Evolutionary conservation across 768 basidiomycete genomes (phyloP), one percentile per base, ranked within the genome.

Genomic region (Amanita rubescens): DNA sequence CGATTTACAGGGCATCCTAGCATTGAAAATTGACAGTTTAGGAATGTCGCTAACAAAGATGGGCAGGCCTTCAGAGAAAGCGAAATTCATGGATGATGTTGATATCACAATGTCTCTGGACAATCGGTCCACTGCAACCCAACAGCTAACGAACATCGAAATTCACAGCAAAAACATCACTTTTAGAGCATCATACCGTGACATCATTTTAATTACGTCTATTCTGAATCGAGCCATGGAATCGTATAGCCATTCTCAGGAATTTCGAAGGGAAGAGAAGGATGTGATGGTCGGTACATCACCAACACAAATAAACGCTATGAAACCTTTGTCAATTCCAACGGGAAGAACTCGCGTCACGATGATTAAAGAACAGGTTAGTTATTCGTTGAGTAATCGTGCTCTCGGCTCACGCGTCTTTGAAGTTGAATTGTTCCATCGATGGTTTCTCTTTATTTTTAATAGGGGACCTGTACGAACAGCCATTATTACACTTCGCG

Each of bases 1-100:
- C 25, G 20, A 41, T n/a, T 10, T 11, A 19, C 45, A 97, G 90
- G 84, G 85, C 6, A 80, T 92, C 33, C 65, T 90, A 56, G 90
- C 94, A 1, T 70, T 98, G 52, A 92, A 80, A 33, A 72, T 97
- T 30, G 82, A 77, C 50, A 79, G 78, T 27, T 75, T 97, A 8
- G 96, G 96, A 19, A 98, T 99, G 95, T 96, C 93, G 2, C 75
- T 99, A 27, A 81, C 85, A 55, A 78, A 79, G 25, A 98, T 99
- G 94, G 90, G 90, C 58, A 78, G 78, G 58, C 75, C 81, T 43
- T 74, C 82, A 0, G 94, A 98, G 57, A 84, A 79, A 45, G 92
- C 94, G 47, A 82, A 91, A 43, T 93, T 99, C 70, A 74, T 99
- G 58, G 96, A 99, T 64, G 89, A 97, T 56, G 74, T 96, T 48